A percentile compares a stretch with the other conserved stretches of the same genome.
Evolutionary conservation across 805 yeast genomes (phyloP).

Genomic region (Myxozyma lipomycoides): DNA sequence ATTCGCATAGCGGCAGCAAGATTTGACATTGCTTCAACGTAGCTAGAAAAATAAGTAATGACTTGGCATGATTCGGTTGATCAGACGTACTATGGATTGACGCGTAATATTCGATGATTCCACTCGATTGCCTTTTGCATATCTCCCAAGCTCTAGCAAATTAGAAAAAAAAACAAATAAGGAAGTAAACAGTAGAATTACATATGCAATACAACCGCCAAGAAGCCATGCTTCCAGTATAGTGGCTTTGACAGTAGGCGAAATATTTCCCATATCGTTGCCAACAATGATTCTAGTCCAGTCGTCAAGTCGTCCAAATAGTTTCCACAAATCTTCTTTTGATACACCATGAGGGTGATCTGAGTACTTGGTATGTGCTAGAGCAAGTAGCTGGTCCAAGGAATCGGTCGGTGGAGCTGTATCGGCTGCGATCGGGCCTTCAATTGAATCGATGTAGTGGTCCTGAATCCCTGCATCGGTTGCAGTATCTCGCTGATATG

Average conservation of each 20-base stretch:
- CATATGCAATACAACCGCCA: conserved; percentile 33
- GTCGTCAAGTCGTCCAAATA: conserved; percentile 13
- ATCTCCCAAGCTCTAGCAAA: conserved; percentile 18
- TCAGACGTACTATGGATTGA: conserved; percentile 21
- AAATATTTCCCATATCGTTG: conserved; percentile 4
- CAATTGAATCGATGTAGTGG: too few species aligned
- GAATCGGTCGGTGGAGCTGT: conserved; percentile 10
- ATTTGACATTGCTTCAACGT: conserved; percentile 32
- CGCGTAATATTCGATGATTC: conserved; percentile 18
- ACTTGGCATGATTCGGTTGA: not conserved
- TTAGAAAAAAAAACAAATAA: not conserved
- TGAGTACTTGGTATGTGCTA: conserved; percentile 16
- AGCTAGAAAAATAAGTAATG: conserved; percentile 18
- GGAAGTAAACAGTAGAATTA: conserved; percentile 10
- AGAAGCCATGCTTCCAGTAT: conserved; percentile 29
- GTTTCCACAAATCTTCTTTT: conserved; percentile 18
- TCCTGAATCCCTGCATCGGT: too few species aligned
- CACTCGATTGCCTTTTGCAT: conserved; percentile 20
- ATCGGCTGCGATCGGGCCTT: too few species aligned
- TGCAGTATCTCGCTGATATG: too few species aligned
- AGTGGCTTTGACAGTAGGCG: conserved; percentile 4
- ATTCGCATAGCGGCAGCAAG: conserved; percentile 29
- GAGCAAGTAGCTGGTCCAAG: conserved; percentile 15
- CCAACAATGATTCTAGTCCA: conserved; percentile 6
- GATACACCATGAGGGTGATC: conserved; percentile 18